Percentiles rank a stretch among this genome's conserved stretches.
These are phyloP conservation scores for Myxozyma nipponensis DNA, from an alignment of 805 yeast species.

Conservation along the genomic window DNA sequence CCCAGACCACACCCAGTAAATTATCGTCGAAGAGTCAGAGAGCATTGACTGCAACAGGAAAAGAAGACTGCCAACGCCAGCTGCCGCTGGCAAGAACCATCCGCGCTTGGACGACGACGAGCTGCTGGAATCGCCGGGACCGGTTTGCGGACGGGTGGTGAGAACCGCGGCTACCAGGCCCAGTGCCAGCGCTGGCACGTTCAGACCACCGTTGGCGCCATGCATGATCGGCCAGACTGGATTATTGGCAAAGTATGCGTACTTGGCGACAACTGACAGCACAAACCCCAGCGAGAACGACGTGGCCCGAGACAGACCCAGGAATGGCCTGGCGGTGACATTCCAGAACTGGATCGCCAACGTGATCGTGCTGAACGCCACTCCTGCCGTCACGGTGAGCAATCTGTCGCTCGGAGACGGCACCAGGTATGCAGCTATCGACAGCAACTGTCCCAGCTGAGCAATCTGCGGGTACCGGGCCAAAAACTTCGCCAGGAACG, in stretches of 20 bases:
- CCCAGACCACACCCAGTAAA: slow-evolving; percentile 97
- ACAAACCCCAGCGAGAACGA: slow-evolving; percentile 70
- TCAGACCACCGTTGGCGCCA: slow-evolving; percentile 79
- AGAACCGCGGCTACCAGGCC: slow-evolving; percentile 55
- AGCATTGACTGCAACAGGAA: slow-evolving; percentile 70
- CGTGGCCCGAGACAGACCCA: slow-evolving; percentile 45
- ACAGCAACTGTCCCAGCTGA: slow-evolving; percentile 53
- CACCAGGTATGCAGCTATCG: slow-evolving; percentile 71
- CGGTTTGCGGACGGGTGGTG: slow-evolving; percentile 44
- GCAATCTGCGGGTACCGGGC: slow-evolving; percentile 50
- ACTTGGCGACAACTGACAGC: slow-evolving; percentile 69
- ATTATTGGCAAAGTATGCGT: slow-evolving; percentile 74
- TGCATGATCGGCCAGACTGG: slow-evolving; percentile 97
- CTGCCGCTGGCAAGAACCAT: slow-evolving; percentile 45
- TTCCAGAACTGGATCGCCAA: slow-evolving; percentile 41
- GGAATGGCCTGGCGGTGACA: slow-evolving; percentile 35
- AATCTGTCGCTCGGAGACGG: slow-evolving; percentile 68
- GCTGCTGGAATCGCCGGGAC: slow-evolving; percentile 11
- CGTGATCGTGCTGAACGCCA: slow-evolving; percentile 57
- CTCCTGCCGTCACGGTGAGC: slow-evolving; percentile 60
- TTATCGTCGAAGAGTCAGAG: slow-evolving; percentile 79
- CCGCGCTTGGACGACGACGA: slow-evolving; percentile 20
- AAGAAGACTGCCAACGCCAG: slow-evolving; percentile 73
- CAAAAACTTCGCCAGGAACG: slow-evolving; percentile 43
- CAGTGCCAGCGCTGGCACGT: slow-evolving; percentile 59